phyloP scores from a whole-genome alignment of 345 rosid species.

The Brassica napus region Da-Ae NC_063446.1:6568501-6569000 shows the following conservation, averaged over 20 bases:
- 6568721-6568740: conserved; percentile 16
- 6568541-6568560: conserved; percentile 56
- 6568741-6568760: conserved; percentile 6
- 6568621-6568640: conserved; percentile 12
- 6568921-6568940: conserved; percentile 5
- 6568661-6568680: conserved; percentile 40
- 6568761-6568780: conserved; percentile 21
- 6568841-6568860: conserved; percentile 21
- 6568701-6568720: conserved; percentile 35
- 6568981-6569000: conserved; percentile 23
- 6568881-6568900: conserved; percentile 12
- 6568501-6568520: conserved; percentile 35
- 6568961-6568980: conserved; percentile 3
- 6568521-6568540: conserved; percentile 40
- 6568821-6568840: conserved; percentile 13
- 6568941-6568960: not conserved
- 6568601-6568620: conserved; percentile 14
- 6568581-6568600: conserved; percentile 83
- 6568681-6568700: conserved; percentile 41
- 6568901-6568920: conserved; percentile 25
- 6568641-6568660: conserved; percentile 36
- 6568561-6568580: conserved; percentile 50
- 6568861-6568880: conserved; percentile 21
- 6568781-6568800: conserved; percentile 9
- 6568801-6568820: conserved; percentile 22